phyloP scores from a whole-genome alignment of 2,329 filamentous ascomycete species.

The Neodidymelliopsis sp. region DNA sequence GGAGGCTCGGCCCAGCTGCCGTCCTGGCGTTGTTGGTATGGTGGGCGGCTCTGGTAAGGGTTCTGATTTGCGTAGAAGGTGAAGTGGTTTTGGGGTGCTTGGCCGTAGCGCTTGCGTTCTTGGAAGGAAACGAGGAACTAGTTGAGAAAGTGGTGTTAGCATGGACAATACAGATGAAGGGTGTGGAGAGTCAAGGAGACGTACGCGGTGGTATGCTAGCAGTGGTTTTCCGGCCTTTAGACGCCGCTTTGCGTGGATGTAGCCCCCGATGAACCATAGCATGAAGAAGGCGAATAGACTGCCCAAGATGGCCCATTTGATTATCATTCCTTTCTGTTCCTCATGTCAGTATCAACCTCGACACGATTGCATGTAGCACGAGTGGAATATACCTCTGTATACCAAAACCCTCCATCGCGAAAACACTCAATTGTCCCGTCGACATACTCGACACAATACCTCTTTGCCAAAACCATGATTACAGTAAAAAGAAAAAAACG shows the following conservation, averaged over 20 bases:
- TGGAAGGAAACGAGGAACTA: constrained; percentile 55
- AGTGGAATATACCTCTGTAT: constrained; percentile 34
- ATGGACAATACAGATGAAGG: background rate
- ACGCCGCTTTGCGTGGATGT: constrained; percentile 72
- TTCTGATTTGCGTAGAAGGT: constrained; percentile 47
- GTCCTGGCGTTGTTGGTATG: constrained; percentile 37
- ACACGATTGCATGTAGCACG: background rate
- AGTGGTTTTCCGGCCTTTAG: constrained; percentile 71
- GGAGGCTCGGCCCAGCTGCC: constrained; percentile 44
- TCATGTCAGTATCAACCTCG: background rate
- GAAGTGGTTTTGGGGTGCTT: constrained; percentile 48
- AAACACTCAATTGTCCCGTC: constrained; percentile 40
- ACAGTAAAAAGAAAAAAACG: constrained; percentile 1
- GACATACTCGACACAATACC: constrained; percentile 37
- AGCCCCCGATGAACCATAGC: constrained; percentile 71
- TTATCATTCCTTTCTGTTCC: constrained; percentile 66
- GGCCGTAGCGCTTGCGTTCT: constrained; percentile 45
- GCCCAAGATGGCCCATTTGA: constrained; percentile 76
- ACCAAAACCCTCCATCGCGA: constrained; percentile 44
- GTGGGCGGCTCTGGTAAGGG: constrained; percentile 21
- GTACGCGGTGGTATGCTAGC: constrained; percentile 70
- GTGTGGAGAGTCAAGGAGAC: constrained; percentile 11
- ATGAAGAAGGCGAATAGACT: constrained; percentile 66
- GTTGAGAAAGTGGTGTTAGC: too few species aligned
- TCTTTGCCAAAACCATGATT: constrained; percentile 38